Evolutionary conservation across 2,329 filamentous ascomycete genomes (phyloP).

Genomic region (Metarhizium anisopliae): DNA sequence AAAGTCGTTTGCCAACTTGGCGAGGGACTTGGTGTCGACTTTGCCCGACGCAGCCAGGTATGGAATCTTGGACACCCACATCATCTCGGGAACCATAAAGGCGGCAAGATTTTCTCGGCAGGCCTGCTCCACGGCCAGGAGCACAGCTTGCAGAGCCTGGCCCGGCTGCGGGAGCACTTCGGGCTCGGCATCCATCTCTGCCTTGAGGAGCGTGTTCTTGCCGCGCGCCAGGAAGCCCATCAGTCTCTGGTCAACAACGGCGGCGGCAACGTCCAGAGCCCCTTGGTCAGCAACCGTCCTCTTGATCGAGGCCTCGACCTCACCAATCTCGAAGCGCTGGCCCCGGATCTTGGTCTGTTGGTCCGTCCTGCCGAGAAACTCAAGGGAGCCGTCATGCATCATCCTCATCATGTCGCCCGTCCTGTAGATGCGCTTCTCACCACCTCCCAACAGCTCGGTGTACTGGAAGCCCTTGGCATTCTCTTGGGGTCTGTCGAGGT

Average conservation of each 20-base stretch:
- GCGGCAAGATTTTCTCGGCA: constrained; percentile 10
- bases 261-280: constrained; percentile 8
- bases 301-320: constrained; percentile 4
- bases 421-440: constrained; percentile 7
- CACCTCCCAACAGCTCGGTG: constrained; percentile 4
- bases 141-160: background rate
- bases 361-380: constrained; percentile 9
- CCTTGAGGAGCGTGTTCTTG: constrained; percentile 1
- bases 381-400: constrained; percentile 9
- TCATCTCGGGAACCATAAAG: constrained; percentile 14
- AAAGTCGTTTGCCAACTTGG: constrained; percentile 6
- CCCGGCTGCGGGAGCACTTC: constrained; percentile 4
- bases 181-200: constrained; percentile 6
- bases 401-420: constrained; percentile 12
- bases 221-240: constrained; percentile 10
- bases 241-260: constrained; percentile 9
- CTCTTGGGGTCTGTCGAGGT: constrained; percentile 23
- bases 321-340: constrained; percentile 7
- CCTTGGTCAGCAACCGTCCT: constrained; percentile 5
- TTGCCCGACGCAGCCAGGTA: constrained; percentile 12
- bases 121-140: constrained; percentile 3
- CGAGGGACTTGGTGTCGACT: constrained; percentile 10
- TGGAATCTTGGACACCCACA: constrained; percentile 13
- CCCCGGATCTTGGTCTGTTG: constrained; percentile 11
- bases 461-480: constrained; percentile 7